These are phyloP conservation scores for Phytopythium ostracodes DNA, from an alignment of 352 stramenopile species.

Conservation along the genomic window DNA sequence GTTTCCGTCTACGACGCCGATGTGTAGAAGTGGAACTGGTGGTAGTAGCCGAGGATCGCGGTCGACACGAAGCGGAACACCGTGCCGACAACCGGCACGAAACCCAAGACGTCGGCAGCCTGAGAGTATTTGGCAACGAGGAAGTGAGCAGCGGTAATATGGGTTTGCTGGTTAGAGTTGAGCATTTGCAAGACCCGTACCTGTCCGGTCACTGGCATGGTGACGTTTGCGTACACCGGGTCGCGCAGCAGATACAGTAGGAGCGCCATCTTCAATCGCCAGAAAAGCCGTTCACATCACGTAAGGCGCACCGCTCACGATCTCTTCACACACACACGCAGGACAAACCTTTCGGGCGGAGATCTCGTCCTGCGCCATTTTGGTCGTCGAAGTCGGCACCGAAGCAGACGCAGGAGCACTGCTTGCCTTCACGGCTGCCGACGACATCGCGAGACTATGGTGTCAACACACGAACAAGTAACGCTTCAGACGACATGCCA, in stretches of 20 bases:
- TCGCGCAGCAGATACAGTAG: slow-evolving; percentile 84
- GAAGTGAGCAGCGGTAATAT: neutral
- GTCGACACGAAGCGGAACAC: slow-evolving; percentile 64
- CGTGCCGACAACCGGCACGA: slow-evolving; percentile 65
- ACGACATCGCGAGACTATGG: slow-evolving; percentile 48
- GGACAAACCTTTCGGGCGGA: slow-evolving; percentile 58
- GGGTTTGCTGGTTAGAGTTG: neutral
- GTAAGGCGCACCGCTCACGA: neutral
- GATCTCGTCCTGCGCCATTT: slow-evolving; percentile 58
- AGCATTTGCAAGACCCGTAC: slow-evolving; percentile 18
- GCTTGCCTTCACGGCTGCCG: slow-evolving; percentile 40
- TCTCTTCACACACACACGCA: neutral
- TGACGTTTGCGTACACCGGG: slow-evolving; percentile 65
- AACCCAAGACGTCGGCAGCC: slow-evolving; percentile 54
- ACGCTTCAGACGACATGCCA: neutral
- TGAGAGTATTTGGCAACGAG: slow-evolving; percentile 9
- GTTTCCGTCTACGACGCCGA: slow-evolving; percentile 60
- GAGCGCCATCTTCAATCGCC: slow-evolving; percentile 55
- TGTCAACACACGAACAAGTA: slow-evolving; percentile 5
- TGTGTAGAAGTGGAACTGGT: slow-evolving; percentile 88
- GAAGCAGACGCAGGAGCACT: slow-evolving; percentile 13
- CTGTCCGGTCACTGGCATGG: slow-evolving; percentile 61
- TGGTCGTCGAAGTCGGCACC: slow-evolving; percentile 5
- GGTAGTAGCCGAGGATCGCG: slow-evolving; percentile 80
- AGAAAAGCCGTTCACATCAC: neutral